A percentile compares a stretch with the other conserved stretches of the same genome.
Evolutionary conservation across 1,284 basidiomycete genomes (phyloP).

Genomic region (Malassezia arunalokei): DNA sequence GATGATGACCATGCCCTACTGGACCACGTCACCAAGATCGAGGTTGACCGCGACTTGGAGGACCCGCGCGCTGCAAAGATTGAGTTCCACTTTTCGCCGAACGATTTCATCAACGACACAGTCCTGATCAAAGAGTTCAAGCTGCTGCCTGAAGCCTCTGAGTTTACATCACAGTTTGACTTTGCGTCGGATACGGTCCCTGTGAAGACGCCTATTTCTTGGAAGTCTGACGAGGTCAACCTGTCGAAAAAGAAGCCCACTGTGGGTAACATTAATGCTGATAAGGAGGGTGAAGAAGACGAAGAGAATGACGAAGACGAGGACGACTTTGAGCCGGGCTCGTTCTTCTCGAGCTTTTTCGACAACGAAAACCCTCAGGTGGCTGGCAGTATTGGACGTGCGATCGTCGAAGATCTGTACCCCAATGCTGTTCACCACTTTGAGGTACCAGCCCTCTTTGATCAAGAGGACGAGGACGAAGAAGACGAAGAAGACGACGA

Average conservation of each 20-base stretch:
- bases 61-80: slow-evolving; percentile 38
- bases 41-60: slow-evolving; percentile 26
- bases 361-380: slow-evolving; percentile 37
- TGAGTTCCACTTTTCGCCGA: slow-evolving; percentile 36
- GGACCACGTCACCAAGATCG: slow-evolving; percentile 29
- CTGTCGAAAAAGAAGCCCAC: slow-evolving; percentile 66
- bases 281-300: slow-evolving; percentile 24
- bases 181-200: slow-evolving; percentile 37
- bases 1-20: slow-evolving; percentile 39
- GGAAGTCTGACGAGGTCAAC: slow-evolving; percentile 67
- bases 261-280: slow-evolving; percentile 41
- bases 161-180: slow-evolving; percentile 34
- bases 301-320: slow-evolving; percentile 34
- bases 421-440: slow-evolving; percentile 39
- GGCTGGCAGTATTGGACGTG: slow-evolving; percentile 34
- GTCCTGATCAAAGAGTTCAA: slow-evolving; percentile 38
- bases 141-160: slow-evolving; percentile 25
- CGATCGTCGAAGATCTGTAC: slow-evolving; percentile 38
- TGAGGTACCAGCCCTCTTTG: slow-evolving; percentile 9
- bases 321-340: slow-evolving; percentile 57
- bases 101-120: slow-evolving; percentile 31
- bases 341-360: slow-evolving; percentile 80
- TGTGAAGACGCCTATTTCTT: slow-evolving; percentile 54
- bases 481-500: slow-evolving; percentile 23
- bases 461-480: slow-evolving; percentile 33